These are phyloP conservation scores for Taphrina confusa DNA, from an alignment of 1,139 yeast genomes.

Conservation along the genomic window DNA sequence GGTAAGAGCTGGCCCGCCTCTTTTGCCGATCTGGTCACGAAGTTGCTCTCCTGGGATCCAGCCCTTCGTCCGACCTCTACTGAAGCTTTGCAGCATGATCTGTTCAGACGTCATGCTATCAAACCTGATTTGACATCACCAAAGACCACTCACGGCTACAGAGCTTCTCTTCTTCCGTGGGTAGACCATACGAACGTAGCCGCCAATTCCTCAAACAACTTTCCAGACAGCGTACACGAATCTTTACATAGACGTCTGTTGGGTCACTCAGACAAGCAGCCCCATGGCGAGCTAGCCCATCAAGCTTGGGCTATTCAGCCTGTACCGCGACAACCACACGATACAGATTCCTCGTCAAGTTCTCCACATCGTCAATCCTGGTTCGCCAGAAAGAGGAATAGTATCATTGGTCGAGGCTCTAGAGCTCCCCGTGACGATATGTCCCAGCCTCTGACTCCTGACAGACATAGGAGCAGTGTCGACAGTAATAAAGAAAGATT, in stretches of 20 bases:
- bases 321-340: not conserved
- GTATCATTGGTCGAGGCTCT: not conserved
- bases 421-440: not conserved
- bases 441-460: not conserved
- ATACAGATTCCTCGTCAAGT: not conserved
- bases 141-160: not conserved
- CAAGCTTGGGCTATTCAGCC: not conserved
- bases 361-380: conserved; percentile 6
- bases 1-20: conserved; percentile 32
- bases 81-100: conserved; percentile 19
- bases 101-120: conserved; percentile 4
- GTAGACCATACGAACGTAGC: not conserved
- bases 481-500: too few relatives aligned
- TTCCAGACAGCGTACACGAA: not conserved
- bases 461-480: not conserved
- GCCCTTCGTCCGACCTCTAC: conserved; percentile 12
- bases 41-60: conserved; percentile 28
- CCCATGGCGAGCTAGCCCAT: not conserved
- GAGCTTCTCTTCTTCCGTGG: conserved; percentile 1
- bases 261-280: not conserved
- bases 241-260: not conserved
- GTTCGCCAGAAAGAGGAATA: not conserved
- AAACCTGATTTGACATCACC: not conserved
- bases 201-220: not conserved
- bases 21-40: conserved; percentile 1